Evolutionary conservation across 768 basidiomycete species (phyloP).

Genomic region (Tulasnella sp.): DNA sequence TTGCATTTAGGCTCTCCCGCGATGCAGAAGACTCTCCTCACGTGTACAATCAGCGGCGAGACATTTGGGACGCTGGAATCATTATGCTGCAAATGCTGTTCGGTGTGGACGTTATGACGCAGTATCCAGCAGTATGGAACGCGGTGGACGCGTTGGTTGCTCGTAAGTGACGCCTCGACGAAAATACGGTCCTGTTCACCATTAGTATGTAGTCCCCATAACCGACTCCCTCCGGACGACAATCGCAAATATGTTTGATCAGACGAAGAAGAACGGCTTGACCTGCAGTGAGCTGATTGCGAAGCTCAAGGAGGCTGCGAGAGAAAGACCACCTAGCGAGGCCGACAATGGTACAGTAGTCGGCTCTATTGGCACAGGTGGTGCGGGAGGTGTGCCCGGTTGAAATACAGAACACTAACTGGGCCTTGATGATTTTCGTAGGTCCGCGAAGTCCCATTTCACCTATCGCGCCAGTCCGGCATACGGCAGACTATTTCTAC

Average conservation of each 20-base stretch:
- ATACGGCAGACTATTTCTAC: conserved; percentile 16
- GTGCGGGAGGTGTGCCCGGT: neutral
- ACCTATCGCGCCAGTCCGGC: conserved; percentile 38
- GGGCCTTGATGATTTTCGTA: neutral
- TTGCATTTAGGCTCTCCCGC: conserved; percentile 47
- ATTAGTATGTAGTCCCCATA: conserved; percentile 8
- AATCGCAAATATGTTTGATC: conserved; percentile 18
- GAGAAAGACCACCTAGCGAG: neutral
- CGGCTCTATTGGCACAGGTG: neutral
- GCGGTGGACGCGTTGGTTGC: conserved; percentile 20
- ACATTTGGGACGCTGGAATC: conserved; percentile 73
- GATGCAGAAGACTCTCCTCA: conserved; percentile 71
- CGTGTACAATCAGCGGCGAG: conserved; percentile 63
- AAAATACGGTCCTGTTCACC: neutral
- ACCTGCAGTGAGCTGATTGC: conserved; percentile 11
- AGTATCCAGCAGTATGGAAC: conserved; percentile 22
- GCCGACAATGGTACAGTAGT: neutral
- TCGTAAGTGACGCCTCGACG: neutral
- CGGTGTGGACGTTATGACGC: conserved; percentile 55
- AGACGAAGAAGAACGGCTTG: neutral
- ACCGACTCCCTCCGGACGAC: conserved; percentile 1
- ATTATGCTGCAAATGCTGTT: conserved; percentile 75
- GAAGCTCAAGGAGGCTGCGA: conserved; percentile 2
- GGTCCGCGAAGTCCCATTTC: conserved; percentile 29
- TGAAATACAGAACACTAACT: neutral